phyloP scores from a whole-genome alignment of 768 basidiomycete species.

The Crassisporium funariophilum region DNA sequence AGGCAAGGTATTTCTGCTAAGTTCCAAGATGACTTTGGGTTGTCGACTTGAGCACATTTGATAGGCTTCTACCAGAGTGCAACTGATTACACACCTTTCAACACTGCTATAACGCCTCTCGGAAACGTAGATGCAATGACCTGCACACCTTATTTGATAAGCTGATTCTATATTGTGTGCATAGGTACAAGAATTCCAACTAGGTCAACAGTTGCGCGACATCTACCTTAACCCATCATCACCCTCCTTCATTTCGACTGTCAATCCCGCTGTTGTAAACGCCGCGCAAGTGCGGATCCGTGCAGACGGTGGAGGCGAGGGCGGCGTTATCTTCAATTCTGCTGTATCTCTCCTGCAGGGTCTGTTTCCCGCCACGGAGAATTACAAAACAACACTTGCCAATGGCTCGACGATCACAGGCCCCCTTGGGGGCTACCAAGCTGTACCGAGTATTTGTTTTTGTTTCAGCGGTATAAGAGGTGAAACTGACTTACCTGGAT shows the following conservation, averaged over 20 bases:
- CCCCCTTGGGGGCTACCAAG: conserved; percentile 70
- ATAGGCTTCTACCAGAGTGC: conserved; percentile 69
- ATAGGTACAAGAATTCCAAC: conserved; percentile 51
- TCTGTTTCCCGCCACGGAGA: conserved; percentile 61
- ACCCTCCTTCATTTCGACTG: conserved; percentile 49
- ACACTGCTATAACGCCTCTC: conserved; percentile 66
- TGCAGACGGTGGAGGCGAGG: conserved; percentile 73
- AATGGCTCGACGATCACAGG: conserved; percentile 61
- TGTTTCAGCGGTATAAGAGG: background rate
- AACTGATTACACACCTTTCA: conserved; percentile 53
- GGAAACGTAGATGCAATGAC: conserved; percentile 64
- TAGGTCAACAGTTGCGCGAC: conserved; percentile 53
- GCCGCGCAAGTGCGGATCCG: conserved; percentile 44
- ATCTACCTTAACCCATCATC: conserved; percentile 59
- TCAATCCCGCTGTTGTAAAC: conserved; percentile 38
- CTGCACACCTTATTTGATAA: conserved; percentile 44
- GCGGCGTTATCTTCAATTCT: conserved; percentile 68
- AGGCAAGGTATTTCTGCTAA: conserved; percentile 40
- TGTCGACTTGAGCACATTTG: background rate
- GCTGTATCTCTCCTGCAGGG: conserved; percentile 70
- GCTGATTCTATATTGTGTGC: background rate
- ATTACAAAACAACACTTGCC: conserved; percentile 58
- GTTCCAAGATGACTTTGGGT: background rate
- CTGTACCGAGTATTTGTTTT: conserved; percentile 39
- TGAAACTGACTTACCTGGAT: conserved; percentile 9